phyloP scores from a whole-genome alignment of 768 basidiomycete genomes.

The Termitomyces sp. region DNA sequence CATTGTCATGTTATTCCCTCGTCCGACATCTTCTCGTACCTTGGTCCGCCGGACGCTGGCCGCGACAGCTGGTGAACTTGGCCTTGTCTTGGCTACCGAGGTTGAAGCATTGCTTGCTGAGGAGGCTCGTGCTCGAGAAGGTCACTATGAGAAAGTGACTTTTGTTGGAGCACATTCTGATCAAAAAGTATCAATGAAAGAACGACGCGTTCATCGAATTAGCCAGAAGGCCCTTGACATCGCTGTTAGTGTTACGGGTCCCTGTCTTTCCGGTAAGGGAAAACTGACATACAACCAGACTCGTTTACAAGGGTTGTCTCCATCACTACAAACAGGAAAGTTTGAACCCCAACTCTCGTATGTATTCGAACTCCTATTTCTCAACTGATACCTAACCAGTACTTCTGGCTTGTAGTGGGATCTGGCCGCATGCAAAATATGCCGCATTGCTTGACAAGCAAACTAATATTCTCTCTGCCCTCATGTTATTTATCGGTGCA shows the following conservation, averaged over 20 bases:
- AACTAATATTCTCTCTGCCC: conserved; percentile 25
- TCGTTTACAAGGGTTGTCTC: conserved; percentile 29
- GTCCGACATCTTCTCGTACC: conserved; percentile 34
- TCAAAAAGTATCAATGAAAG: conserved; percentile 27
- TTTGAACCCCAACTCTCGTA: conserved; percentile 39
- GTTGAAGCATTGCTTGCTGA: conserved; percentile 40
- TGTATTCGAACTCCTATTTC: conserved; percentile 8
- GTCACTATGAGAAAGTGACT: conserved; percentile 23
- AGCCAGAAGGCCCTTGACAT: conserved; percentile 27
- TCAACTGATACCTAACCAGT: background rate
- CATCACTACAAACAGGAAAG: conserved; percentile 31
- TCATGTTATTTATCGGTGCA: conserved; percentile 31
- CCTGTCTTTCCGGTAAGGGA: background rate
- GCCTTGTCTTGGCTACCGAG: conserved; percentile 31
- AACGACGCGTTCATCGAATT: conserved; percentile 30
- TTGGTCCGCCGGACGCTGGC: conserved; percentile 36
- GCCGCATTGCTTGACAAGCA: conserved; percentile 23
- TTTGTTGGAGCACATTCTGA: conserved; percentile 16
- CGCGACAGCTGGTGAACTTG: conserved; percentile 27
- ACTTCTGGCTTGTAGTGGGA: conserved; percentile 21
- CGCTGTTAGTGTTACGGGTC: conserved; percentile 21
- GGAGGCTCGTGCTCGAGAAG: conserved; percentile 27
- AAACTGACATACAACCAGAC: conserved; percentile 17
- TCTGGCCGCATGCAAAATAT: conserved; percentile 36
- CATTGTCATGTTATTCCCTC: conserved; percentile 41